Percentiles rank a stretch among this genome's conserved stretches.
Conservation (phyloP, 2,329 filamentous ascomycete species). For the Fusarium gaditjirri region DNA sequence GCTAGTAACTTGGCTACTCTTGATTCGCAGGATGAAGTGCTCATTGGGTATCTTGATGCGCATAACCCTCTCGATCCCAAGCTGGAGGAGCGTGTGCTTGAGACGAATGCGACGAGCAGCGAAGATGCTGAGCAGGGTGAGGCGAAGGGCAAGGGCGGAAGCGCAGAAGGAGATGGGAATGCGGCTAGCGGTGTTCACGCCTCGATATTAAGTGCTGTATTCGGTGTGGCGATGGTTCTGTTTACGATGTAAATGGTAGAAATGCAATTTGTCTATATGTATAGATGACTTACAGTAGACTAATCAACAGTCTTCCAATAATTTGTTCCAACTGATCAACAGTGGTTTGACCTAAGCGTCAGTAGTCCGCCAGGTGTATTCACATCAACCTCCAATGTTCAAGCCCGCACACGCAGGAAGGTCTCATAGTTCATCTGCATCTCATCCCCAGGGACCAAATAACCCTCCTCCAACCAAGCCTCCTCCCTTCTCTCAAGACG, state of each 20-base stretch:
- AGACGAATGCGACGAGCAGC: conserved; percentile 23
- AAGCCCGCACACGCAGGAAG: neutral
- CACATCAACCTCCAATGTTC: neutral
- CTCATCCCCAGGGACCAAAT: conserved; percentile 22
- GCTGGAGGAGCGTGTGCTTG: conserved; percentile 56
- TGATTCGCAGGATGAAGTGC: conserved; percentile 65
- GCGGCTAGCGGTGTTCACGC: conserved; percentile 13
- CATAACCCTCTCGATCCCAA: conserved; percentile 61
- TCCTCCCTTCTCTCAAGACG: conserved; percentile 18
- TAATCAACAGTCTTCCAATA: neutral
- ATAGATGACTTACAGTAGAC: conserved; percentile 13
- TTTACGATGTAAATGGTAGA: conserved; percentile 34
- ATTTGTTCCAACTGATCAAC: neutral
- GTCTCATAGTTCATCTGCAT: conserved; percentile 14
- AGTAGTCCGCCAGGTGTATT: neutral
- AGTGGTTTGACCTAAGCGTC: neutral
- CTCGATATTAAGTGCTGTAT: conserved; percentile 16
- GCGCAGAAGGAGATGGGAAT: conserved; percentile 8
- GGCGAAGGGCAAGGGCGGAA: conserved; percentile 14
- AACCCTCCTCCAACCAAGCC: conserved; percentile 27
- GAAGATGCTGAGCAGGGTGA: conserved; percentile 21
- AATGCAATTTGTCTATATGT: neutral
- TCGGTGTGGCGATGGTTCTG: conserved; percentile 26
- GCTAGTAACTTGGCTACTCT: conserved; percentile 55
- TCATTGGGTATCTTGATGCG: conserved; percentile 60